A percentile compares a stretch with the other conserved stretches of the same genome.
Conservation (phyloP, 2,329 filamentous ascomycete genomes). For the Dactylella cylindrospora region DNA sequence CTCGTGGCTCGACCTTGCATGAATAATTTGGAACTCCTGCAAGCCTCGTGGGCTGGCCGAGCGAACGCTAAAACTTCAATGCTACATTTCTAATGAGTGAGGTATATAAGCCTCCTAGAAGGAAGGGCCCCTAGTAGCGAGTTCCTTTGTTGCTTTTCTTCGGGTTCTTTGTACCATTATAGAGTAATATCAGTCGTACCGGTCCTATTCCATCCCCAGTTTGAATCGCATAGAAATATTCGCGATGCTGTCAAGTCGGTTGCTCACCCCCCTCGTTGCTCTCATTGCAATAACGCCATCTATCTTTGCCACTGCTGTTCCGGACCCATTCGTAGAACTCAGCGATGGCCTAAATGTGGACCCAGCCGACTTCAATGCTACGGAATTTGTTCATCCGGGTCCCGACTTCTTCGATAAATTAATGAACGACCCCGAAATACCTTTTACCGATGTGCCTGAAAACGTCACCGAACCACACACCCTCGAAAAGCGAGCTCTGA, state of each 20-base stretch:
- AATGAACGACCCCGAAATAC: slow-evolving; percentile 19
- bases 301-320: slow-evolving; percentile 1
- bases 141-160: no score
- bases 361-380: background rate
- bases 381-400: slow-evolving; percentile 4
- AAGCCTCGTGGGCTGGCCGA: background rate
- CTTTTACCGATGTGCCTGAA: background rate
- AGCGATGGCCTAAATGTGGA: background rate
- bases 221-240: background rate
- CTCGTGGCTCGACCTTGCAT: background rate
- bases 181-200: no score
- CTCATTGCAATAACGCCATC: background rate
- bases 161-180: no score
- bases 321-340: background rate
- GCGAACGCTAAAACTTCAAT: no score
- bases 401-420: background rate
- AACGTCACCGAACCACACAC: background rate
- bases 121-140: no score
- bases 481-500: slow-evolving; percentile 15
- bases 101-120: no score
- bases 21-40: background rate
- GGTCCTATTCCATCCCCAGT: background rate
- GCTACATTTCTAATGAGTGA: no score
- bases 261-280: background rate
- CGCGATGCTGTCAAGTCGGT: slow-evolving; percentile 1